A percentile compares a stretch with the other conserved stretches of the same genome.
These are phyloP conservation scores for Groenewaldozyma tartarivorans DNA, from an alignment of 805 yeast species.

Conservation along the genomic window DNA sequence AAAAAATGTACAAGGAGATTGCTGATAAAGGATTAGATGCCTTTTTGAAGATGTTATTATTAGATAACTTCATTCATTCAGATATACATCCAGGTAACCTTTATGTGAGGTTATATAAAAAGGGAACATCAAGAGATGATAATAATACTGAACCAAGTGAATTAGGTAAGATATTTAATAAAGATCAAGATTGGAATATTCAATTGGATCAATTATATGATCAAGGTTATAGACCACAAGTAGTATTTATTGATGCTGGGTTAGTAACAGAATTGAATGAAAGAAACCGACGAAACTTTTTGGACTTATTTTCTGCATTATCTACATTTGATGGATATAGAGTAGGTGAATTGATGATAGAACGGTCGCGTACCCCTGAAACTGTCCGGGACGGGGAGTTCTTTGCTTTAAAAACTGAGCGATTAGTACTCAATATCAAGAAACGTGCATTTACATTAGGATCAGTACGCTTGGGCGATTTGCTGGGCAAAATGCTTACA, in stretches of 20 bases:
- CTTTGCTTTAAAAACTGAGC: conserved; percentile 80
- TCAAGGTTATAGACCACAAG: conserved; percentile 67
- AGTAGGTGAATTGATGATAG: conserved; percentile 95
- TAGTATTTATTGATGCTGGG: conserved; percentile 90
- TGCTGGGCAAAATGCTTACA: conserved; percentile 72
- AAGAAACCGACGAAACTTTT: conserved; percentile 69
- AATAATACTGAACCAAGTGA: conserved; percentile 19
- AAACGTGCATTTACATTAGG: conserved; percentile 88
- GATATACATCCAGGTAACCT: conserved; percentile 97
- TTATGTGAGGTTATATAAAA: conserved; percentile 57
- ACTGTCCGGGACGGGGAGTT: conserved; percentile 77
- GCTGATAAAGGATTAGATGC: conserved; percentile 84
- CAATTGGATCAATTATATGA: conserved; percentile 38
- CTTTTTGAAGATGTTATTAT: conserved; percentile 81
- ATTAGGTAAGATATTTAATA: conserved; percentile 17
- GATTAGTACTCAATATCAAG: conserved; percentile 70
- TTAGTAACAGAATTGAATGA: conserved; percentile 82
- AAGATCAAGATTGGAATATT: conserved; percentile 33
- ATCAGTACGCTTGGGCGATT: conserved; percentile 82
- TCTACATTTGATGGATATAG: conserved; percentile 88
- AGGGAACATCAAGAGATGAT: conserved; percentile 17
- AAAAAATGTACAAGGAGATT: conserved; percentile 31
- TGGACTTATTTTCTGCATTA: conserved; percentile 79
- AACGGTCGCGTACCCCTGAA: conserved; percentile 88
- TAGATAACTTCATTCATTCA: conserved; percentile 92